Evolutionary conservation across 805 yeast genomes (phyloP).

Genomic region (Metschnikowia peoriensis): DNA sequence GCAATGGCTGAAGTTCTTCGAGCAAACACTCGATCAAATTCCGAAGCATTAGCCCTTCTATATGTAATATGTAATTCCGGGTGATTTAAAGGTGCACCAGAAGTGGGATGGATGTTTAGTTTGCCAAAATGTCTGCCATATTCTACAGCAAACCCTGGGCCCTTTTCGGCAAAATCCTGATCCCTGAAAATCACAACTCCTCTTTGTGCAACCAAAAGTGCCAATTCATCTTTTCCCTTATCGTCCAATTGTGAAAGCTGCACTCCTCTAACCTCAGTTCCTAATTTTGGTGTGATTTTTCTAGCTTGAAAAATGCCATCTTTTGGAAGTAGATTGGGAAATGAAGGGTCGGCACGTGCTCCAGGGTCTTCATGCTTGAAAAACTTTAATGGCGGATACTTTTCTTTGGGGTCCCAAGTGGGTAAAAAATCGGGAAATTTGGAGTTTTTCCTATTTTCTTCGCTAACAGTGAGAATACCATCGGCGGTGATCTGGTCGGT

Average conservation of each 20-base stretch:
- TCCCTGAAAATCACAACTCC: slow-evolving; percentile 67
- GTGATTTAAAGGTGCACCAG: slow-evolving; percentile 59
- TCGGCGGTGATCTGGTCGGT: slow-evolving; percentile 41
- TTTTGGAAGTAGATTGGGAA: slow-evolving; percentile 49
- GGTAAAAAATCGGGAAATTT: slow-evolving; percentile 60
- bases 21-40: slow-evolving; percentile 19
- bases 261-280: slow-evolving; percentile 59
- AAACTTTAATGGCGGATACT: slow-evolving; percentile 49
- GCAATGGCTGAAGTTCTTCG: slow-evolving; percentile 36
- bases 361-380: slow-evolving; percentile 64
- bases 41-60: slow-evolving; percentile 19
- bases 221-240: slow-evolving; percentile 65
- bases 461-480: slow-evolving; percentile 49
- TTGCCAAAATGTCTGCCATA: slow-evolving; percentile 68
- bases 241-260: slow-evolving; percentile 55
- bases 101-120: slow-evolving; percentile 70
- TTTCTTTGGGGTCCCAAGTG: slow-evolving; percentile 61
- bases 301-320: slow-evolving; percentile 28
- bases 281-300: slow-evolving; percentile 64
- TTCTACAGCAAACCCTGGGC: slow-evolving; percentile 49
- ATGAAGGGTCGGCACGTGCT: slow-evolving; percentile 56
- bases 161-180: slow-evolving; percentile 54
- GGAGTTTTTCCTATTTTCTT: slow-evolving; percentile 22
- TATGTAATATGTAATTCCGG: slow-evolving; percentile 22
- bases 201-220: slow-evolving; percentile 63